Evolutionary conservation across 306 rosid genomes (phyloP).

Genomic region (Purshia tridentata): DNA sequence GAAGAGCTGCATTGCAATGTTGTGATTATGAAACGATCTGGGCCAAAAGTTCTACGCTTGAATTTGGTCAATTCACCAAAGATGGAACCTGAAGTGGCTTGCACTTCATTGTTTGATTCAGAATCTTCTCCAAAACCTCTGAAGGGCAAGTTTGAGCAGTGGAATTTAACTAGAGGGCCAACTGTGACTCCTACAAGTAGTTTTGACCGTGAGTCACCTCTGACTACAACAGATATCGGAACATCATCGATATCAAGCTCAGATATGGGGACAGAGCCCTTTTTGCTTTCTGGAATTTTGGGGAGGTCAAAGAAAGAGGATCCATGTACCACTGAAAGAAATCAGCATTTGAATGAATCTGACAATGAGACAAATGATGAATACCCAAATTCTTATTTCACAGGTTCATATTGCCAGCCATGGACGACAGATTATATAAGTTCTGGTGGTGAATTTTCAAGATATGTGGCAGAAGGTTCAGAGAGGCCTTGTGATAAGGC

Average conservation of each 20-base stretch:
- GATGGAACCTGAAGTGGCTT: conserved; percentile 35
- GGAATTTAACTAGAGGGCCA: conserved; percentile 50
- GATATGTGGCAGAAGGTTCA: conserved; percentile 33
- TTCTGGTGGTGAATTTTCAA: conserved; percentile 46
- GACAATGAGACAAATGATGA: conserved; percentile 68
- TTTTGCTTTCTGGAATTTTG: conserved; percentile 44
- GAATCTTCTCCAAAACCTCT: conserved; percentile 38
- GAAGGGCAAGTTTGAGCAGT: conserved; percentile 40
- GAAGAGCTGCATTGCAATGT: conserved; percentile 87
- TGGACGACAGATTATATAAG: conserved; percentile 60
- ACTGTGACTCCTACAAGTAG: conserved; percentile 78
- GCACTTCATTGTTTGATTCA: conserved; percentile 31
- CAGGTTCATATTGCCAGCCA: conserved; percentile 62
- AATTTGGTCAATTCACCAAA: conserved; percentile 55
- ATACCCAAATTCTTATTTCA: conserved; percentile 50
- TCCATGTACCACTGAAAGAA: conserved; percentile 40
- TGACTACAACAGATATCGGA: conserved; percentile 82
- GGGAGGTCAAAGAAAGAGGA: conserved; percentile 46
- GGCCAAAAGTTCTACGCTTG: conserved; percentile 74
- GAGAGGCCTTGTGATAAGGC: conserved; percentile 40
- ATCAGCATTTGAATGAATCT: conserved; percentile 44
- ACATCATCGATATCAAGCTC: conserved; percentile 90
- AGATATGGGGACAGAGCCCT: conserved; percentile 66
- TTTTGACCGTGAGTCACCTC: conserved; percentile 68
- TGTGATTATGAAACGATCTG: conserved; percentile 62